Conservation (phyloP, 2,329 filamentous ascomycete species). For the Davidsoniella eucalypti region DNA sequence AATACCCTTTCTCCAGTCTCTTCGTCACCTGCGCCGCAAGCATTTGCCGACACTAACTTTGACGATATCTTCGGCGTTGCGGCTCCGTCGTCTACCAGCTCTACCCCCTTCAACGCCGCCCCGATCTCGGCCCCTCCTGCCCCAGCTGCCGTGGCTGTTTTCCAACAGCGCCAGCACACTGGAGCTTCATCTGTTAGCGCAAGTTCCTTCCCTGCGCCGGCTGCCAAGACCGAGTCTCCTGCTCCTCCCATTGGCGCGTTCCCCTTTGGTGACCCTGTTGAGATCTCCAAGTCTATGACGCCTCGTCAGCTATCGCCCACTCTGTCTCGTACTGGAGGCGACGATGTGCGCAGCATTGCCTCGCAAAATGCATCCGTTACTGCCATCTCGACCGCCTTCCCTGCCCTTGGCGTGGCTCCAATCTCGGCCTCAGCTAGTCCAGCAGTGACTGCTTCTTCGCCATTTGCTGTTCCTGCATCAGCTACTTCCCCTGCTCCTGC, state of each 20-base stretch:
- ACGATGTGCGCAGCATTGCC: constrained; percentile 8
- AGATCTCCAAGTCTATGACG: constrained; percentile 35
- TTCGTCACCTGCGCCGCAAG: constrained; percentile 23
- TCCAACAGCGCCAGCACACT: constrained; percentile 34
- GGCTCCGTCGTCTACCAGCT: not conserved
- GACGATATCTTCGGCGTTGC: constrained; percentile 70
- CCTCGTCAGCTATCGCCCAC: constrained; percentile 66
- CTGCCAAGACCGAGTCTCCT: constrained; percentile 18
- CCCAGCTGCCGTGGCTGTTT: constrained; percentile 23
- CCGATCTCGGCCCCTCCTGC: constrained; percentile 40
- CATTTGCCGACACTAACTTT: constrained; percentile 51
- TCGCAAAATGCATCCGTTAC: constrained; percentile 18
- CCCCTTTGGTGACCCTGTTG: constrained; percentile 41
- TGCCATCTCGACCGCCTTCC: constrained; percentile 19
- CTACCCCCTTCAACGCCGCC: not conserved
- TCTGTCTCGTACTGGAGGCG: constrained; percentile 30
- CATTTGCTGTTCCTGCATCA: constrained; percentile 1
- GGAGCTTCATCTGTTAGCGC: constrained; percentile 31
- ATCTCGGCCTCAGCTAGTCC: constrained; percentile 13
- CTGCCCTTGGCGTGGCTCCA: constrained; percentile 16
- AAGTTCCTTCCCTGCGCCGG: constrained; percentile 1
- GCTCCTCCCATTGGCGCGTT: constrained; percentile 29
- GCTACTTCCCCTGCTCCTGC: constrained; percentile 6
- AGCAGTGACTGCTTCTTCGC: constrained; percentile 3
- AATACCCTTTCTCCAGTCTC: constrained; percentile 28